Percentiles rank a stretch among this genome's conserved stretches.
Conservation (phyloP, 805 yeast species). For the Wickerhamomyces tratensis region DNA sequence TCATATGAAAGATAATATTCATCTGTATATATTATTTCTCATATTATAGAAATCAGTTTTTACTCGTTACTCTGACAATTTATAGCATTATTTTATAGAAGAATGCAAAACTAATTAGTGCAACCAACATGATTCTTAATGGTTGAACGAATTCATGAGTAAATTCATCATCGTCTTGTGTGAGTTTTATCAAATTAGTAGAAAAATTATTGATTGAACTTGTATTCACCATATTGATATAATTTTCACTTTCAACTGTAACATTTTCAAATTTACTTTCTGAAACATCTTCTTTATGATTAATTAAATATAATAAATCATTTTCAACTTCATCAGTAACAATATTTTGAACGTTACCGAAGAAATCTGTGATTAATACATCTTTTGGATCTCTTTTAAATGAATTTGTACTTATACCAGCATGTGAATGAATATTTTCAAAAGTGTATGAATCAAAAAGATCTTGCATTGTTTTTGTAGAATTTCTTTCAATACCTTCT, state of each 20-base stretch:
- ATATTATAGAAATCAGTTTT: too few relatives aligned
- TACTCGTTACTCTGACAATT: too few relatives aligned
- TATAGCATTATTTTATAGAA: too few relatives aligned
- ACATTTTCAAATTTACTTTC: background rate
- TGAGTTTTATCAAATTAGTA: background rate
- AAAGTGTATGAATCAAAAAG: slow-evolving; percentile 77
- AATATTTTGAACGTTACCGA: slow-evolving; percentile 80
- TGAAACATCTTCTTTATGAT: slow-evolving; percentile 4
- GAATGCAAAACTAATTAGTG: too few relatives aligned
- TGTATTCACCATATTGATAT: background rate
- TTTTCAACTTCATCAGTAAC: slow-evolving; percentile 51
- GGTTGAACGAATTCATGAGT: too few relatives aligned
- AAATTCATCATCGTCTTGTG: too few relatives aligned
- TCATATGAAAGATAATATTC: too few relatives aligned
- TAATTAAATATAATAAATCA: slow-evolving; percentile 22
- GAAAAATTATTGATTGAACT: background rate
- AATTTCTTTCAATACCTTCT: slow-evolving; percentile 71
- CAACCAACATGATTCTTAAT: too few relatives aligned
- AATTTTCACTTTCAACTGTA: background rate
- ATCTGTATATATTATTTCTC: too few relatives aligned
- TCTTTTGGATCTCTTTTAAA: slow-evolving; percentile 55
- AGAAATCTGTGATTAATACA: slow-evolving; percentile 83
- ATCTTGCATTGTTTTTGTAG: slow-evolving; percentile 69
- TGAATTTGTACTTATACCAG: slow-evolving; percentile 85
- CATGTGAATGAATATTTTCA: slow-evolving; percentile 81